Evolutionary conservation across 805 yeast species (phyloP), one percentile per base, ranked within the genome.

Genomic region (Metschnikowia hibisci): DNA sequence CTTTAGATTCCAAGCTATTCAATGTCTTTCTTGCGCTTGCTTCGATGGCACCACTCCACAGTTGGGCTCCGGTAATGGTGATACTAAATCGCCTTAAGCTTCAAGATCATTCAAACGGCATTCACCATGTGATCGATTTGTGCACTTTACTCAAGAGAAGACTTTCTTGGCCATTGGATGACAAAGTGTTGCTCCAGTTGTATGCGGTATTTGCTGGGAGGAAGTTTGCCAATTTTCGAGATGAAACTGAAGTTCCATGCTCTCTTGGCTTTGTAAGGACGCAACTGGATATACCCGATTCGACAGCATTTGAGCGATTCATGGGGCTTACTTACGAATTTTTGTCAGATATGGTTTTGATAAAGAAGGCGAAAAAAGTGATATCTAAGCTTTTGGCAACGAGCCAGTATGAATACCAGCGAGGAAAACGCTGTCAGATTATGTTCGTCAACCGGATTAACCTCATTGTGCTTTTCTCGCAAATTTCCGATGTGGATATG

Each of bases 381-480:
- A 54, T 65, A 1, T 61, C 66, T 7, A 69, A 71, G 44, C 46
- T 70, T 28, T 56, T 69, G 28, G 62, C 67, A 0, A 66, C 74
- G 1, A 69, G 74, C 41, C 64, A 61, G 34, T 68, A 57, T 35
- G 56, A 50, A 3, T 68, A 65, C 39, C 55, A 54, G 22, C 54
- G 52, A 15, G 63, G 58, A 9, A 53, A 54, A 39, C 51, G 45
- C 6, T 60, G 61, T 36, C 59, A 54, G 33, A 56, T 57, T 4
- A 66, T 66, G 60, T 69, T 61, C 41, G 50, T 61, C 23, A 70
- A 70, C 44, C 50, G 76, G 28, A 45, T 68, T 29, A 70, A 70
- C 42, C 61, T 68, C 41, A 55, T 69, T 4, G 41, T 63, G 6
- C 44, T 70, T 12, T 51, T 70, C n/a, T 46, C 56, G 7, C 73